phyloP scores from a whole-genome alignment of 2,329 filamentous ascomycete genomes.

The Diplocarpon mali region DNA sequence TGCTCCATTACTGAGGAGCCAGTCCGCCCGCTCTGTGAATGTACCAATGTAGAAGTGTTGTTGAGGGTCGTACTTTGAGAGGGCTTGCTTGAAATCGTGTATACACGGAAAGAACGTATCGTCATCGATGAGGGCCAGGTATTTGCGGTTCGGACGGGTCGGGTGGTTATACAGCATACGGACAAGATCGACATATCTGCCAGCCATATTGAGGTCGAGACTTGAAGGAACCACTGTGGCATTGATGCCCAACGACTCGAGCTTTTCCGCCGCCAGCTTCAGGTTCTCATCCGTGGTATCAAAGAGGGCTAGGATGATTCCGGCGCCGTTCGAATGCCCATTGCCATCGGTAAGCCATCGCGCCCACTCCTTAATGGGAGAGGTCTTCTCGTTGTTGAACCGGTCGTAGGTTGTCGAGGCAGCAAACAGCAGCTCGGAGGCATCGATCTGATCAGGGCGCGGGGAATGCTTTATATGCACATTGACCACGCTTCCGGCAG shows the following conservation, averaged over 20 bases:
- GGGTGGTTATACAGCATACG: conserved; percentile 42
- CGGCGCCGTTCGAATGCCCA: conserved; percentile 44
- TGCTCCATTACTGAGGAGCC: conserved; percentile 18
- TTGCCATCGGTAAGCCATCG: conserved; percentile 48
- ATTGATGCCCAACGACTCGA: conserved; percentile 40
- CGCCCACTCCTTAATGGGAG: conserved; percentile 45
- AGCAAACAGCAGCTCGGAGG: conserved; percentile 47
- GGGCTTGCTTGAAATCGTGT: conserved; percentile 21
- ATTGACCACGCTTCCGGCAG: conserved; percentile 15
- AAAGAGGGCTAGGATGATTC: conserved; percentile 42
- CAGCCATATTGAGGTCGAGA: conserved; percentile 43
- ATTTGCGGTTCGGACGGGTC: conserved; percentile 17
- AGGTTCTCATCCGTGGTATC: conserved; percentile 41
- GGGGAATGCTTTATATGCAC: conserved; percentile 31
- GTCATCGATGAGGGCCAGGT: conserved; percentile 26
- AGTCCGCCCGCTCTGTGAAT: conserved; percentile 25
- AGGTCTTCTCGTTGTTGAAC: conserved; percentile 40
- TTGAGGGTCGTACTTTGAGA: conserved; percentile 25
- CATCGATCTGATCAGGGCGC: conserved; percentile 39
- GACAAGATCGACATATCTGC: conserved; percentile 45
- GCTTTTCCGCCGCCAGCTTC: conserved; percentile 34
- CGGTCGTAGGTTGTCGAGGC: conserved; percentile 47
- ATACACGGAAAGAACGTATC: conserved; percentile 27
- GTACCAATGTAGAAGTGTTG: conserved; percentile 26
- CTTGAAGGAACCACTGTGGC: conserved; percentile 46